A percentile compares a stretch with the other conserved stretches of the same genome.
Evolutionary conservation across 164 flowering plant species (phyloP).

Genomic region (Aristolochia fimbriata): DNA sequence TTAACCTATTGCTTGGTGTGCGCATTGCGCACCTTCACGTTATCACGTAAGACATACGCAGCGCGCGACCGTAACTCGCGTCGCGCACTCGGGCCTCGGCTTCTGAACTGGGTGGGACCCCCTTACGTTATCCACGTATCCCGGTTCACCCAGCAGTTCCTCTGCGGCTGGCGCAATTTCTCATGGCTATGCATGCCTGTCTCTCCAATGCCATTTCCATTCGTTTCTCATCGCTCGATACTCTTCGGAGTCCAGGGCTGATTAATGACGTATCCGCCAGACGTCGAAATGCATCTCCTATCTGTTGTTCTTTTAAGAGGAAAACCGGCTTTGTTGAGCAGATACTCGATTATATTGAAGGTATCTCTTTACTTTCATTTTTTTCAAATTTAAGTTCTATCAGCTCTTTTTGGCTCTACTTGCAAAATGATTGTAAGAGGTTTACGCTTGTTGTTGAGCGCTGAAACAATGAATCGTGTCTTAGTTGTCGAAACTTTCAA

Average conservation of each 20-base stretch:
- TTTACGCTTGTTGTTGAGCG: not conserved
- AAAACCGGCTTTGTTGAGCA: slow-evolving; percentile 61
- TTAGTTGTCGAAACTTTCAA: too few species aligned
- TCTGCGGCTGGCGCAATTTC: not conserved
- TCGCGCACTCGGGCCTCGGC: too few species aligned
- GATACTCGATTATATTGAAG: slow-evolving; percentile 95
- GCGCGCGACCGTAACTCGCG: too few species aligned
- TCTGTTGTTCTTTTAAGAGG: slow-evolving; percentile 57
- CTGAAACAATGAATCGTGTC: too few species aligned
- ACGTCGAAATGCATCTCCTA: slow-evolving; percentile 15
- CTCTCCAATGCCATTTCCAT: slow-evolving; percentile 13
- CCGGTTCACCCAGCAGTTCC: not conserved
- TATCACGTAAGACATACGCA: too few species aligned
- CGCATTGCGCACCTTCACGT: too few species aligned
- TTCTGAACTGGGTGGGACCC: too few species aligned
- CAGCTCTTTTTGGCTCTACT: not conserved
- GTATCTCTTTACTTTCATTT: slow-evolving; percentile 14
- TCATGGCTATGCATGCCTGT: not conserved
- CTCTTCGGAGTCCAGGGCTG: slow-evolving; percentile 8
- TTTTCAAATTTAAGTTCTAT: not conserved
- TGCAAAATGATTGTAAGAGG: not conserved
- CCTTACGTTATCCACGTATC: too few species aligned
- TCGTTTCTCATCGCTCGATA: slow-evolving; percentile 1
- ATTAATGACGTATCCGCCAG: not conserved
- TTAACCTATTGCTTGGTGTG: too few species aligned